Base-by-base conservation (phyloP, 306 rosid genomes). In the Ochetophila trinervis region DNA sequence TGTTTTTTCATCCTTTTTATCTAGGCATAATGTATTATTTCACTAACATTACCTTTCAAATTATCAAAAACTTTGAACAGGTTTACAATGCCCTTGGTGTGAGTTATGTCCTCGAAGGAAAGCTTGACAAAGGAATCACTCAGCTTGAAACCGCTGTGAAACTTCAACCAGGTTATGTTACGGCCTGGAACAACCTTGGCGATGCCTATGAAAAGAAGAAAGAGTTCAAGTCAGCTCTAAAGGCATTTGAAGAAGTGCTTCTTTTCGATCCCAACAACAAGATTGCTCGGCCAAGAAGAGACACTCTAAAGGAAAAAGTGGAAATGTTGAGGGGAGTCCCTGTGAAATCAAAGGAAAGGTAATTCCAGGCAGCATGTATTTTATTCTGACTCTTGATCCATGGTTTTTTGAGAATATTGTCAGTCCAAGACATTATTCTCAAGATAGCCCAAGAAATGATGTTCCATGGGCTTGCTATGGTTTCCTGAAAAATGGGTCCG, bases 151-250 rank as follows among this genome's bases (percentile, higher is more conserved):
- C 82, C 12, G 98, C 98, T 15, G 96, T 92, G 67, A 92, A 84
- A 84, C 79, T 92, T 77, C 96, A 92, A 74, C 96, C 96, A 1
- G 96, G 98, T 42, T 92, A 92, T 75, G 95, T 89, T 73, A 92
- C 96, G 12, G 95, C 98, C 35, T 89, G 98, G 98, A 92, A 92
- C 85, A 89, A 92, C 80, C 93, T 92, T n/a, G 98, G 98, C 4
- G 98, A 92, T 77, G 96, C 98, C 23, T 87, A 80, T 66, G 96
- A 92, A 65, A 82, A 76, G 77, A 85, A 84, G 79, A 92, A 92
- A 68, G 93, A 92, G 36, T 87, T 50, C 54, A 78, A 75, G 67
- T 17, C 83, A n/a, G 95, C 98, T 63, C 84, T 92, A 36, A 89
- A 85, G 74, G 95, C 98, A 8, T 92, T 92, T 55, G 98, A 92